Conservation (phyloP, 2,329 filamentous ascomycete species). For the Aspergillus melleus region DNA sequence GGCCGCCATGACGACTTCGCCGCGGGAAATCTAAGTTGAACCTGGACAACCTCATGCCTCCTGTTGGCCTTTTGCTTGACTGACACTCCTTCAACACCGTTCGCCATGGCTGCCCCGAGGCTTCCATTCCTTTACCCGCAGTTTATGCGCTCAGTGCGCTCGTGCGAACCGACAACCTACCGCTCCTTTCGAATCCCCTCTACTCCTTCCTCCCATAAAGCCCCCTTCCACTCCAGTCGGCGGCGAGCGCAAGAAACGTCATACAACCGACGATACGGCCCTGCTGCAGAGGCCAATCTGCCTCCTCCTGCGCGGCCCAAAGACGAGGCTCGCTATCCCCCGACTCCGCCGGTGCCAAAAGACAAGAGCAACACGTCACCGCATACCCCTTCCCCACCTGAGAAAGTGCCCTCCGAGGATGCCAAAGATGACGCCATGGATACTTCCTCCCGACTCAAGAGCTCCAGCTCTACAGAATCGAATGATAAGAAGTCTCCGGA, state of each 20-base stretch:
- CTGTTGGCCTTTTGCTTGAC: background rate
- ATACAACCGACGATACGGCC: slow-evolving; percentile 48
- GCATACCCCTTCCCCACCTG: slow-evolving; percentile 10
- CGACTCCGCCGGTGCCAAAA: slow-evolving; percentile 12
- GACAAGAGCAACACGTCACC: slow-evolving; percentile 8
- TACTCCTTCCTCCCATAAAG: slow-evolving; percentile 24
- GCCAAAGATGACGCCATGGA: slow-evolving; percentile 11
- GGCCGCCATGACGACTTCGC: slow-evolving; percentile 19
- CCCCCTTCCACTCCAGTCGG: slow-evolving; percentile 39
- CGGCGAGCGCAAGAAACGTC: slow-evolving; percentile 35
- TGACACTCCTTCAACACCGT: slow-evolving; percentile 8
- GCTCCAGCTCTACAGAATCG: slow-evolving; percentile 16
- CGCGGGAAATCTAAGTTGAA: slow-evolving; percentile 24
- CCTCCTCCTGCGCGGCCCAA: slow-evolving; percentile 39
- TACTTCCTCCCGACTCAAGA: slow-evolving; percentile 12
- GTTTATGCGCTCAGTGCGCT: slow-evolving; percentile 58
- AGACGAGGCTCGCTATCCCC: slow-evolving; percentile 19
- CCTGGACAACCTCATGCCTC: background rate
- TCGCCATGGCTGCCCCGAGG: slow-evolving; percentile 60
- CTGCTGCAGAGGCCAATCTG: slow-evolving; percentile 43
- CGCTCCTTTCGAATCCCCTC: slow-evolving; percentile 43
- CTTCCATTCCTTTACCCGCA: slow-evolving; percentile 70
- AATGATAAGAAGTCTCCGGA: slow-evolving; percentile 12
- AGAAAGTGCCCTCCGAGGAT: slow-evolving; percentile 16
- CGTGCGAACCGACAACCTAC: slow-evolving; percentile 47